Evolutionary conservation across 768 basidiomycete species (phyloP).

Genomic region (Serendipita indica): DNA sequence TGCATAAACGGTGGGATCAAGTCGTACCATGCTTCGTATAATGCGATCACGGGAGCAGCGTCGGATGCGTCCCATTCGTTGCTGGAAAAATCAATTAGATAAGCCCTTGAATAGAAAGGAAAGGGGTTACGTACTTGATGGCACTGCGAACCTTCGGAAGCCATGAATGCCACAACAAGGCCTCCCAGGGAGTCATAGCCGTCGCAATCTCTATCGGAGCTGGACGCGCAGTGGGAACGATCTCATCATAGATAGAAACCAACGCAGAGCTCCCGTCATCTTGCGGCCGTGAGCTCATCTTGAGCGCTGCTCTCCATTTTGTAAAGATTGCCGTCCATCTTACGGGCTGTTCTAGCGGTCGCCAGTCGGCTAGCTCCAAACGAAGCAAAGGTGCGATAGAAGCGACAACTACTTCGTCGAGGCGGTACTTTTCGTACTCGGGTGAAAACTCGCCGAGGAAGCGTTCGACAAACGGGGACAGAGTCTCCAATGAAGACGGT

Average conservation of each 20-base stretch:
- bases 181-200: slow-evolving; percentile 88
- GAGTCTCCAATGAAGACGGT: slow-evolving; percentile 44
- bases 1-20: slow-evolving; percentile 81
- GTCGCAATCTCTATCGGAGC: neutral
- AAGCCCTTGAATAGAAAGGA: neutral
- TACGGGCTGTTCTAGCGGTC: slow-evolving; percentile 69
- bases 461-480: slow-evolving; percentile 56
- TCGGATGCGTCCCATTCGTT: slow-evolving; percentile 79
- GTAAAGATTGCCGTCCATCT: slow-evolving; percentile 40
- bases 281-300: slow-evolving; percentile 37
- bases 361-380: slow-evolving; percentile 60
- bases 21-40: slow-evolving; percentile 80
- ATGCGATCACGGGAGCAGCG: slow-evolving; percentile 57
- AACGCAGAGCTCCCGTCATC: slow-evolving; percentile 11
- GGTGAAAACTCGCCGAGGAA: slow-evolving; percentile 51
- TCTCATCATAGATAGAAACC: neutral
- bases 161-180: slow-evolving; percentile 89
- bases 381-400: slow-evolving; percentile 77
- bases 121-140: slow-evolving; percentile 43
- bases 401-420: slow-evolving; percentile 89
- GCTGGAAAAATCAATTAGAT: slow-evolving; percentile 18
- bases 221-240: neutral
- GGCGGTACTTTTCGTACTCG: slow-evolving; percentile 62
- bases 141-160: slow-evolving; percentile 83
- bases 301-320: slow-evolving; percentile 53